Evolutionary conservation across 2,329 filamentous ascomycete species (phyloP), one percentile per base, ranked within the genome.

Genomic region (Pseudophaeomoniella oleicola): DNA sequence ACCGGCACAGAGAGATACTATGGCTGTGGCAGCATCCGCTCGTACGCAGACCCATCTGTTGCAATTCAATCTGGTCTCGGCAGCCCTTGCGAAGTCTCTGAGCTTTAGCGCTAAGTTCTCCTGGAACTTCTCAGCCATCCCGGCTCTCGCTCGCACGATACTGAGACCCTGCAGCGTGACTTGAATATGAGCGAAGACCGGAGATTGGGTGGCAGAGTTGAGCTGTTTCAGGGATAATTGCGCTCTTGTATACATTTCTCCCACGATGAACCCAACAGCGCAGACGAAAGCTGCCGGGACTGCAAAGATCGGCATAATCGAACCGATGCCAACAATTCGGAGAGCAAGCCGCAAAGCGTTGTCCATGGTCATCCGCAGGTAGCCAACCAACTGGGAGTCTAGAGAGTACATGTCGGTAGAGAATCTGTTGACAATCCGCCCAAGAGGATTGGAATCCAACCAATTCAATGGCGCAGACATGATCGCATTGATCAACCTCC

Each of bases 381-480:
- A 77, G 5, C 66, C 60, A 33, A 81, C 80, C 47, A 94, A 81
- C n/a, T 81, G 78, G 1, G 86, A 85, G 49, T 94, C 87, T 0
- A 94, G 71, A 35, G 84, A 87, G 17, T 81, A 82, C 58, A 94
- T 90, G 50, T 94, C 86, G 1, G 83, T 84, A 0, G 86, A 92
- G 41, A 94, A 67, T 5, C 87, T 74, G 54, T 94, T 94, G 82
- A 94, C 93, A 42, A 94, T 63, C 33, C 87, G 75, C 0, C 87
- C 87, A 0, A 92, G 78, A 0, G 87, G 87, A 0, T 86, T 94
- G 3, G 84, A 75, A 52, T 94, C 87, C 59, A 69, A 74, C 71
- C 71, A 75, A 3, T 66, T 63, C 6, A 75, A 55, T 1, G 71
- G 66, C 3, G 71, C 71, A 16, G 58, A 56, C 54, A 75, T 58